Evolutionary conservation across 495 filamentous ascomycete genomes (phyloP), one percentile per base, ranked within the genome.

Genomic region (Aspergillus campestris): DNA sequence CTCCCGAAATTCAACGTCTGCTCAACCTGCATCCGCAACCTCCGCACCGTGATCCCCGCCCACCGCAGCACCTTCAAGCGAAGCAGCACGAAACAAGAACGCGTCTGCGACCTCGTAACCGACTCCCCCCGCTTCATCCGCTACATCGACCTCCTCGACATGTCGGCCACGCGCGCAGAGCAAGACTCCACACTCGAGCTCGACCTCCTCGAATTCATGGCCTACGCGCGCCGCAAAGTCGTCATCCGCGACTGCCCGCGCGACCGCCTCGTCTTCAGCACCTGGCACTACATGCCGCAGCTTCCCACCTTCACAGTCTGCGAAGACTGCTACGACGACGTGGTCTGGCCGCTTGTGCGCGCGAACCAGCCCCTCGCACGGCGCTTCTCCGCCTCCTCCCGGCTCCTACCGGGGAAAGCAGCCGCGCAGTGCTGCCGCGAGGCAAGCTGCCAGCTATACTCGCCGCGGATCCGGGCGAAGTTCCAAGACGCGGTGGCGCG

Each of bases 401-500:
- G 71, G 24, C 55, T 67, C 1, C 60, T 73, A 6, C 70, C 71
- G 1, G 66, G 72, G 29, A 66, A 75, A 42, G 61, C 59, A 14
- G 66, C 70, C 27, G 65, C 74, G 43, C 59, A 24, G 18, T 24
- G 58, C 5, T 61, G 60, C 14, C 65, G 72, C 4, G 65, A 78
- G 31, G 78, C 73, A 0, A 74, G 72, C 13, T 92, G 87, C 53
- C 83, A 87, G 61, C 65, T 90, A 6, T 89, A 86, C 49, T 84
- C 81, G n/a, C 62, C 72, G 8, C 75, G 80, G n/a, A 89, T 89
- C 81, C 72, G 85, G 34, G 63, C 70, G 1, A 69, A 81, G 7
- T 88, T 87, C 57, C 53, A 59, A 12, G 69, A 75, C 13, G 81
- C 82, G 3, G 74, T 82, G 39, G 51, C 66, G 44, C 71, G 72